These are phyloP conservation scores for Cercospora sojina DNA, from an alignment of 2,329 filamentous ascomycete species.

Conservation along the genomic window DNA sequence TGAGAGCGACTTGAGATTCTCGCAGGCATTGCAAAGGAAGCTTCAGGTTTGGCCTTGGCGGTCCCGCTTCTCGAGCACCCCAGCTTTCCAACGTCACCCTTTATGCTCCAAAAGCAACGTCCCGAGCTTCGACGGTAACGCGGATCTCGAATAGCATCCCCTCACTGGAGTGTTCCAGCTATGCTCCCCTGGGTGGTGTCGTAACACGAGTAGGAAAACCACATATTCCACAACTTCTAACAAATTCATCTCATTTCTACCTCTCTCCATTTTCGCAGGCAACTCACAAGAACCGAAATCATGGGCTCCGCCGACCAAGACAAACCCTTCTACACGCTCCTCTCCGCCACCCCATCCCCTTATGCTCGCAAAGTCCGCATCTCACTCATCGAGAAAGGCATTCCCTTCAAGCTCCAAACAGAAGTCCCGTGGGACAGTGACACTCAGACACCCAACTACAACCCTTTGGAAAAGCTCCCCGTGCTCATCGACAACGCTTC, in stretches of 20 bases:
- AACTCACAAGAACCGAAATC: neutral
- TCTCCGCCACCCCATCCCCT: conserved; percentile 41
- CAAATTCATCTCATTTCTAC: neutral
- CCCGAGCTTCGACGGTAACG: conserved; percentile 19
- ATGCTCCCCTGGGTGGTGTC: neutral
- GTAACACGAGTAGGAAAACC: neutral
- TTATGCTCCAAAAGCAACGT: neutral
- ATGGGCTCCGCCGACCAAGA: neutral
- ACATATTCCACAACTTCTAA: neutral
- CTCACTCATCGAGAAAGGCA: conserved; percentile 41
- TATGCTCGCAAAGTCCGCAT: conserved; percentile 47
- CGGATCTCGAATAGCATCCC: conserved; percentile 6
- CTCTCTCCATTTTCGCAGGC: neutral
- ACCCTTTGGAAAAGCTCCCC: conserved; percentile 44
- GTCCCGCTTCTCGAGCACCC: neutral
- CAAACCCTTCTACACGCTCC: conserved; percentile 31
- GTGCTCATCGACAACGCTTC: conserved; percentile 39
- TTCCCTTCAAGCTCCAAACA: conserved; percentile 44
- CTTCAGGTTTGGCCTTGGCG: neutral
- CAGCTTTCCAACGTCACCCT: neutral
- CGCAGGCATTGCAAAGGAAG: neutral
- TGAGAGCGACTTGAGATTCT: neutral
- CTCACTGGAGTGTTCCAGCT: neutral
- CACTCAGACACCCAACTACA: conserved; percentile 42
- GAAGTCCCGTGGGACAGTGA: conserved; percentile 47